phyloP scores from a whole-genome alignment of 2,329 filamentous ascomycete genomes.

The Aspergillus nomiae region DNA sequence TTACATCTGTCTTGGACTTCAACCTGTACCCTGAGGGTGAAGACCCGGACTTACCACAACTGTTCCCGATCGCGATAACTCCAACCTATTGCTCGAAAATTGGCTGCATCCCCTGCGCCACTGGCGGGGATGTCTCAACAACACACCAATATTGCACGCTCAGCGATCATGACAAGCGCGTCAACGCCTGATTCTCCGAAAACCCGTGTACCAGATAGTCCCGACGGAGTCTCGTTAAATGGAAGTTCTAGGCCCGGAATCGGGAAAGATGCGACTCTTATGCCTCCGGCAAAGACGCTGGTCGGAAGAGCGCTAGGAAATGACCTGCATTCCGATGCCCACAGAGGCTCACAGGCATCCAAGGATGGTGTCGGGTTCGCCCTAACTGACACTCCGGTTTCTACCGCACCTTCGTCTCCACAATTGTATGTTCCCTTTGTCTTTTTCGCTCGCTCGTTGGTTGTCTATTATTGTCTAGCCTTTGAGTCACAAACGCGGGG shows the following conservation, averaged over 20 bases:
- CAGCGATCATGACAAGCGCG: constrained; percentile 51
- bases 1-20: constrained; percentile 8
- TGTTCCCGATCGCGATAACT: constrained; percentile 5
- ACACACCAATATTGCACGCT: constrained; percentile 53
- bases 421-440: constrained; percentile 55
- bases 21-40: constrained; percentile 9
- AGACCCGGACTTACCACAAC: neutral
- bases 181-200: constrained; percentile 23
- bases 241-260: constrained; percentile 23
- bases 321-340: constrained; percentile 42
- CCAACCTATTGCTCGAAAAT: neutral
- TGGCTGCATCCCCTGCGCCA: constrained; percentile 24
- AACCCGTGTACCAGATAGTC: constrained; percentile 22
- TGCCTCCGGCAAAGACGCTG: constrained; percentile 42
- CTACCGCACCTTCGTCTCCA: constrained; percentile 64
- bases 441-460: constrained; percentile 20
- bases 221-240: constrained; percentile 22
- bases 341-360: constrained; percentile 36
- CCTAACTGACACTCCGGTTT: constrained; percentile 64
- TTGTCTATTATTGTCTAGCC: constrained; percentile 13
- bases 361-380: constrained; percentile 55
- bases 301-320: constrained; percentile 46
- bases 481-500: neutral
- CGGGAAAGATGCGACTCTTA: constrained; percentile 35
- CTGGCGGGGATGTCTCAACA: constrained; percentile 46